These are phyloP conservation scores for Venturia effusa DNA, from an alignment of 2,329 filamentous ascomycete genomes.

Conservation along the genomic window DNA sequence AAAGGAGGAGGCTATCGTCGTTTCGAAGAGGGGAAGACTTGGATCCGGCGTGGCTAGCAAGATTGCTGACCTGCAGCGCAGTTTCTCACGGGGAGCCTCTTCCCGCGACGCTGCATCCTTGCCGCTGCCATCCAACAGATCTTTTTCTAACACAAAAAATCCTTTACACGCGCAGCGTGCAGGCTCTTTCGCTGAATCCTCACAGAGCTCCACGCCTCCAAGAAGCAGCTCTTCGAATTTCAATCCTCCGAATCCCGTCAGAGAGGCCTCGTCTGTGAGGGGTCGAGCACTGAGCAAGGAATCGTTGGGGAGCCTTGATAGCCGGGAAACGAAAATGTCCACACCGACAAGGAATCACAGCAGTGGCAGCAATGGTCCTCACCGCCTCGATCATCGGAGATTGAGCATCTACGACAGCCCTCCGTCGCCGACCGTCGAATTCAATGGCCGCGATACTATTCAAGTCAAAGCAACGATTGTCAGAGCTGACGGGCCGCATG, in stretches of 20 bases:
- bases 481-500: conserved; percentile 6
- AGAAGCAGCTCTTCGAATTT: background rate
- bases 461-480: conserved; percentile 10
- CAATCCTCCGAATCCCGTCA: background rate
- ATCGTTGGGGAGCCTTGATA: conserved; percentile 3
- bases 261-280: background rate
- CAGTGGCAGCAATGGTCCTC: background rate
- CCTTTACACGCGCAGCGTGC: conserved; percentile 2
- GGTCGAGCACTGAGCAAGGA: conserved; percentile 9
- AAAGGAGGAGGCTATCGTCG: background rate
- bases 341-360: conserved; percentile 5
- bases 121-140: background rate
- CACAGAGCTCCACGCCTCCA: conserved; percentile 1
- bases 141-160: background rate
- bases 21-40: background rate
- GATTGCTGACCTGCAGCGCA: conserved; percentile 11
- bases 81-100: conserved; percentile 4
- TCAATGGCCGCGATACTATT: conserved; percentile 2
- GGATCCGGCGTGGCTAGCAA: conserved; percentile 2
- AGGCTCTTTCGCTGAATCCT: background rate
- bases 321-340: background rate
- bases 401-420: conserved; percentile 3
- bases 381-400: background rate
- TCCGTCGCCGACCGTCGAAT: background rate
- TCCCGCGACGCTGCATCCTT: background rate